These are phyloP conservation scores for Passiflora organensis DNA, from an alignment of 345 rosid genomes.

Conservation along the genomic window DNA sequence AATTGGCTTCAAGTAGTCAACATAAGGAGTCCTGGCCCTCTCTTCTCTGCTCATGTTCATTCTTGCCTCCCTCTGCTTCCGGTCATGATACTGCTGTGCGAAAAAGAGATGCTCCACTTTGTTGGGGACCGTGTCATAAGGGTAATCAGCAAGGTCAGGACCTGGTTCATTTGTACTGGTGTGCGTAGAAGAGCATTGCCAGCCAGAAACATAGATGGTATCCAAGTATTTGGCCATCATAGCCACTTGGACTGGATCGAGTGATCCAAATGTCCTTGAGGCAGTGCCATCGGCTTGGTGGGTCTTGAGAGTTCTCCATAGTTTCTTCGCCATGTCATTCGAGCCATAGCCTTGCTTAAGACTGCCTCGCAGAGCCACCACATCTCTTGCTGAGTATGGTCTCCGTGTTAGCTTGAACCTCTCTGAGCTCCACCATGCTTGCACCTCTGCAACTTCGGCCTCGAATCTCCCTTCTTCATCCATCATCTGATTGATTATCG, in stretches of 20 bases:
- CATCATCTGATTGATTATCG: slow-evolving; percentile 47
- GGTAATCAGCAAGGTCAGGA: slow-evolving; percentile 97
- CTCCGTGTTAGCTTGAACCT: slow-evolving; percentile 86
- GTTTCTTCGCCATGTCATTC: slow-evolving; percentile 82
- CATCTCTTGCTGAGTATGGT: slow-evolving; percentile 82
- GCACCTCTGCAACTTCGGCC: slow-evolving; percentile 89
- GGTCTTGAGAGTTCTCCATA: slow-evolving; percentile 81
- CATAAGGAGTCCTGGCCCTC: slow-evolving; percentile 67
- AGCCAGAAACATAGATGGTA: slow-evolving; percentile 86
- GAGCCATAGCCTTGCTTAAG: slow-evolving; percentile 77
- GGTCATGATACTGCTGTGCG: slow-evolving; percentile 91
- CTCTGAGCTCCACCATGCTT: slow-evolving; percentile 95
- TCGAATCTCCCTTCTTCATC: slow-evolving; percentile 92
- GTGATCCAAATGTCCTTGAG: slow-evolving; percentile 89
- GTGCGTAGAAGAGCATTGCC: slow-evolving; percentile 99
- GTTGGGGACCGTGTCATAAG: slow-evolving; percentile 91
- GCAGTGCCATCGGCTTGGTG: slow-evolving; percentile 90
- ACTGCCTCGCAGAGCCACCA: slow-evolving; percentile 79
- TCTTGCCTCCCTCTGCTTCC: slow-evolving; percentile 87
- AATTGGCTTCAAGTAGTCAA: slow-evolving; percentile 92
- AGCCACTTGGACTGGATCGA: slow-evolving; percentile 90
- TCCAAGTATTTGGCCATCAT: slow-evolving; percentile 97
- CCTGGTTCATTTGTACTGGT: slow-evolving; percentile 89
- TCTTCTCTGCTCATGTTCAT: slow-evolving; percentile 88
- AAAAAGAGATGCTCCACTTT: slow-evolving; percentile 91